Base-by-base conservation (phyloP, 2,329 filamentous ascomycete genomes). In the Cladosporium colombiae region DNA sequence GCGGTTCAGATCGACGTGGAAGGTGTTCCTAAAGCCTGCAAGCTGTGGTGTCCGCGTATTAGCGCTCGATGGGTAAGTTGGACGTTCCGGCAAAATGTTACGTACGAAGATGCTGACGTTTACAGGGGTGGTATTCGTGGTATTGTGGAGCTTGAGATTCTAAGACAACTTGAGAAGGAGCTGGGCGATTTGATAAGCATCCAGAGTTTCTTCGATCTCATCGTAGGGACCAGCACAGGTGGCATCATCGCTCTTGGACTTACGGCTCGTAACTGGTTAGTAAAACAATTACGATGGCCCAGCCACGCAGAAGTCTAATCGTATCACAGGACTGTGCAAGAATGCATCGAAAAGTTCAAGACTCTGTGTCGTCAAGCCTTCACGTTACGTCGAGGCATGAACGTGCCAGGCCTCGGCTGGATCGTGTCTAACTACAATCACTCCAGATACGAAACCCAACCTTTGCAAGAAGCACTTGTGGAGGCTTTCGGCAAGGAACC, bases 141-240 rank as follows among this genome's bases (percentile, higher is more conserved):
- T 1, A 79, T 82, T 18, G 76, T 80, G 0, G 75, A 79, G 55
- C 71, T 82, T 0, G 76, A 79, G 64, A 72, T 80, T 2, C 71
- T 83, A 3, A 64, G 71, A 29, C 63, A 69, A 7, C 74, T 83
- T 6, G 76, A 82, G 66, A 68, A 68, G 27, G 72, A 71, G 5
- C 67, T 82, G 1, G 78, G 76, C 3, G 71, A 70, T 6, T 69
- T 70, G 1, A 68, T 83, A 8, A 73, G 73, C 1, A 75, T 83
- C 3, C 78, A 77, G 59, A 71, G 69, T 18, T 82, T 83, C 68
- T 81, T 83, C 60, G 81, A 83, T 66, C 73, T 82, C 1, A 78
- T 83, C 16, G 77, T 81, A 7, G 79, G 79, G 2, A 80, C 78
- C 44, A 78, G 77, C 73, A 79, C 71, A 40, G 60, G 58, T 25